phyloP scores from a whole-genome alignment of 805 yeast species.

The Sugiyamaella marilandica region DNA sequence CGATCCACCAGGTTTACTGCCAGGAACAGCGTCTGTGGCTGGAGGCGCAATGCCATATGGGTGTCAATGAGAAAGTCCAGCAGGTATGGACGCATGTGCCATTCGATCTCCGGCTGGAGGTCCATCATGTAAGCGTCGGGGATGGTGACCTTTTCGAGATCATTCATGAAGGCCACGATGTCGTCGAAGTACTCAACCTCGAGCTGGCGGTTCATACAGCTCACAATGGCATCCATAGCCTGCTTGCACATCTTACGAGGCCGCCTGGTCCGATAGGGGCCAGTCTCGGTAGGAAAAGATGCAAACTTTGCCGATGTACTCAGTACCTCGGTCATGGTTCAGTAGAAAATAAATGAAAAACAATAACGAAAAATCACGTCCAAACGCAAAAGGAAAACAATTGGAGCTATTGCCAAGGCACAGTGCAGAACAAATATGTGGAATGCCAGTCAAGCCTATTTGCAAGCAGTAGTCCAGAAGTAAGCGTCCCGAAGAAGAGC shows the following conservation, averaged over 20 bases:
- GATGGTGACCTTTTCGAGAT: slow-evolving; percentile 32
- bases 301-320: neutral
- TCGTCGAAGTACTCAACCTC: slow-evolving; percentile 36
- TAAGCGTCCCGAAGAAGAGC: too few species aligned
- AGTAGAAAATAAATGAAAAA: neutral
- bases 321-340: neutral
- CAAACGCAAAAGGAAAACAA: neutral
- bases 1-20: slow-evolving; percentile 78
- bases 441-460: too few species aligned
- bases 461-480: too few species aligned
- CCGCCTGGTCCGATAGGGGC: slow-evolving; percentile 2
- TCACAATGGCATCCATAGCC: slow-evolving; percentile 19
- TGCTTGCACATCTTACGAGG: slow-evolving; percentile 10
- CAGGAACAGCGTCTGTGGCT: slow-evolving; percentile 62
- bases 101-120: slow-evolving; percentile 82
- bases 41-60: slow-evolving; percentile 56
- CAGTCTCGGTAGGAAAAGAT: slow-evolving; percentile 2
- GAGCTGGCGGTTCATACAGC: slow-evolving; percentile 15
- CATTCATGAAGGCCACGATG: slow-evolving; percentile 33
- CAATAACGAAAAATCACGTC: neutral
- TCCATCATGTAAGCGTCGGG: slow-evolving; percentile 65
- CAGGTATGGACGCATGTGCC: slow-evolving; percentile 65
- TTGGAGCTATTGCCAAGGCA: too few species aligned
- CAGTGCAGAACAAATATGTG: too few species aligned
- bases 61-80: slow-evolving; percentile 74